phyloP scores from a whole-genome alignment of 371 early-diverging fungal genomes.

The Mucor lusitanicus region DNA sequence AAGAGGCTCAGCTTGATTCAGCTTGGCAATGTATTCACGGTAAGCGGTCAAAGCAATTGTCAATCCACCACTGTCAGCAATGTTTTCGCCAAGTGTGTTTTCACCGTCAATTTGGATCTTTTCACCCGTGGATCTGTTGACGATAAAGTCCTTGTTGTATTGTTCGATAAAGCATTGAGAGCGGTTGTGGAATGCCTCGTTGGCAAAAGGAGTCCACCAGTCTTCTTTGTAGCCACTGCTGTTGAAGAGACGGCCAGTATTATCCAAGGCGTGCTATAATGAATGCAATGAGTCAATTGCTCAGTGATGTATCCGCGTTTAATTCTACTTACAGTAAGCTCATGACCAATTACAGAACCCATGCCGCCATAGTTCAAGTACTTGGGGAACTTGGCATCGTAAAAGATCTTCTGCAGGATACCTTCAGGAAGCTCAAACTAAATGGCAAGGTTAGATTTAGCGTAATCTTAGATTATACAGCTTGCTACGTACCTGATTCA shows the following conservation, averaged over 20 bases:
- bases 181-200: constrained; percentile 42
- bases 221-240: constrained; percentile 31
- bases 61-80: constrained; percentile 79
- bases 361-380: constrained; percentile 60
- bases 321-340: constrained; percentile 46
- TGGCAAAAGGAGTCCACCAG: constrained; percentile 66
- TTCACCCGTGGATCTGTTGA: constrained; percentile 18
- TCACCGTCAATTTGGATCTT: constrained; percentile 47
- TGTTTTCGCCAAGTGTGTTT: constrained; percentile 67
- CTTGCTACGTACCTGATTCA: constrained; percentile 21
- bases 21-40: not conserved
- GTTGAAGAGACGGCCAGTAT: constrained; percentile 54
- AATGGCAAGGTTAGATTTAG: not conserved
- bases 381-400: constrained; percentile 38
- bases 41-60: constrained; percentile 31
- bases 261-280: constrained; percentile 47
- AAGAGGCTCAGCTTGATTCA: not conserved
- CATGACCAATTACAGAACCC: constrained; percentile 60
- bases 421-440: constrained; percentile 60
- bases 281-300: not conserved
- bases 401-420: constrained; percentile 51
- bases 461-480: too few species aligned
- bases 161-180: constrained; percentile 67
- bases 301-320: too few species aligned
- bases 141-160: constrained; percentile 51